Conservation (phyloP, 768 basidiomycete species). For the Tylopilus sp. region DNA sequence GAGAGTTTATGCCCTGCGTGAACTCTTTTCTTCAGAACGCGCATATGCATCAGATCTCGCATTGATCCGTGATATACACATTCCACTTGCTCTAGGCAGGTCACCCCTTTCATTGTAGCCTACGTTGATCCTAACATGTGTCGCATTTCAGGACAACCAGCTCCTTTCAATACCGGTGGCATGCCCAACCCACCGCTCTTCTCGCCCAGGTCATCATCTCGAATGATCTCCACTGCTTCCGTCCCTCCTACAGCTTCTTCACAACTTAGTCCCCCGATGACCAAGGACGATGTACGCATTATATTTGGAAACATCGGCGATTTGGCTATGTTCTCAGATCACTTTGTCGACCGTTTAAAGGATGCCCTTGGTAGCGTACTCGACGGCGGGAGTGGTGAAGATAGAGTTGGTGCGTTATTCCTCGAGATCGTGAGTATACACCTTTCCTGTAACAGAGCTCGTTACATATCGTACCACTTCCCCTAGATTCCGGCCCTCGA, state of each 20-base stretch:
- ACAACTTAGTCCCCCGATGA: conserved; percentile 58
- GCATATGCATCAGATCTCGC: conserved; percentile 84
- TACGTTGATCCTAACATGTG: conserved; percentile 7
- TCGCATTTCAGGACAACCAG: conserved; percentile 36
- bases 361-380: conserved; percentile 59
- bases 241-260: conserved; percentile 50
- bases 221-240: conserved; percentile 45
- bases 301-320: conserved; percentile 79
- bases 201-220: conserved; percentile 35
- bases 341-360: conserved; percentile 62
- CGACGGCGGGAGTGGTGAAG: conserved; percentile 64
- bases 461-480: neutral
- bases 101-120: conserved; percentile 13
- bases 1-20: conserved; percentile 72
- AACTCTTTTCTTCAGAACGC: conserved; percentile 74
- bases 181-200: conserved; percentile 25
- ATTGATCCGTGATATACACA: conserved; percentile 72
- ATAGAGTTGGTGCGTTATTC: conserved; percentile 68
- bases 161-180: conserved; percentile 34
- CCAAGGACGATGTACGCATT: conserved; percentile 60
- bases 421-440: conserved; percentile 56
- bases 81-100: conserved; percentile 74
- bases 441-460: neutral
- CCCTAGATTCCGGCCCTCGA: conserved; percentile 66
- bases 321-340: conserved; percentile 68